These are phyloP conservation scores for Hibiscus mutabilis DNA, from an alignment of 345 rosid species.

Conservation along the genomic window DNA sequence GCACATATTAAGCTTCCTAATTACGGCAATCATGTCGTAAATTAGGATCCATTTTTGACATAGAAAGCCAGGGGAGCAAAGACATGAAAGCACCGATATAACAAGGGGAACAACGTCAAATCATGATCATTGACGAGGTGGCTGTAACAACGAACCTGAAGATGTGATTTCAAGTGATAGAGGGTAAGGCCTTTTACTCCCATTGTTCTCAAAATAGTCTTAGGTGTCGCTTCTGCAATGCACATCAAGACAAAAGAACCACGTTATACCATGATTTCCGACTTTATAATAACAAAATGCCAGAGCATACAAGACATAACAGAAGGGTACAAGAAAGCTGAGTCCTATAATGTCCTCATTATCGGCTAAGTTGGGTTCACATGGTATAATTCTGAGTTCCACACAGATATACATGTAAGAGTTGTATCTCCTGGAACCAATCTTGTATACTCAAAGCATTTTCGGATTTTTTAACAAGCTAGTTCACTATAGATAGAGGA, in stretches of 20 bases:
- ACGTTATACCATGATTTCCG: neutral
- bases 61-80: neutral
- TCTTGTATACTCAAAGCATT: neutral
- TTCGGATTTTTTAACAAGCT: neutral
- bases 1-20: neutral
- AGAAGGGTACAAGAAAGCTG: neutral
- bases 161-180: conserved; percentile 89
- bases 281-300: neutral
- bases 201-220: conserved; percentile 88
- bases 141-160: conserved; percentile 51
- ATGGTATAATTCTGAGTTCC: neutral
- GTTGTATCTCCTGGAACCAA: neutral
- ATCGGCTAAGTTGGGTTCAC: neutral
- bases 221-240: conserved; percentile 82
- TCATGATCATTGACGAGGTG: neutral
- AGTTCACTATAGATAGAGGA: neutral
- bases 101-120: neutral
- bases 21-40: neutral
- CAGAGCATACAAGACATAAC: neutral
- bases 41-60: neutral
- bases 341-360: neutral
- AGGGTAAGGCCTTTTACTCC: conserved; percentile 91
- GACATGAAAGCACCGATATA: neutral
- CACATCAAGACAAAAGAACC: neutral
- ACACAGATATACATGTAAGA: neutral